Conservation (phyloP, 768 basidiomycete species). For the Candolleomyces eurysporus region DNA sequence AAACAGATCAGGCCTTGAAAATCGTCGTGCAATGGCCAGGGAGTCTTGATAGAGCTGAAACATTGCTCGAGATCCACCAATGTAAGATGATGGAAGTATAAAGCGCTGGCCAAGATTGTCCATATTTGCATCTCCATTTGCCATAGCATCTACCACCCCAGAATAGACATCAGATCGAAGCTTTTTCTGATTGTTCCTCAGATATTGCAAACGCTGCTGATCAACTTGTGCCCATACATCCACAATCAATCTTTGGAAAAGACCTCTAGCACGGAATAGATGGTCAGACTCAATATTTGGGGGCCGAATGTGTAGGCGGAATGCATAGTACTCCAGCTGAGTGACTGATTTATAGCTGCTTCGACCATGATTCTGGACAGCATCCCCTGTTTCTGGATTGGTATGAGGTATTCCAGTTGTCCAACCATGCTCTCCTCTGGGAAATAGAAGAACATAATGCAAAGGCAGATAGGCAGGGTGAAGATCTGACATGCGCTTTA, state of each 20-base stretch:
- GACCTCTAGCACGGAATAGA: conserved; percentile 32
- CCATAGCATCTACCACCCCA: not conserved
- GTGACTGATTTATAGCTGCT: not conserved
- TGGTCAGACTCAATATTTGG: not conserved
- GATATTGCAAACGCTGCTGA: conserved; percentile 33
- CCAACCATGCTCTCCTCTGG: conserved; percentile 38
- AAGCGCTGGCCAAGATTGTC: conserved; percentile 24
- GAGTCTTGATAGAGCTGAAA: conserved; percentile 39
- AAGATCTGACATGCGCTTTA: conserved; percentile 29
- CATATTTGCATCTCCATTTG: conserved; percentile 22
- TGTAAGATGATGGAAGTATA: conserved; percentile 31
- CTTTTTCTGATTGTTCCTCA: conserved; percentile 30
- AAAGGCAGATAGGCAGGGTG: conserved; percentile 35
- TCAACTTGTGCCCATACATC: conserved; percentile 48
- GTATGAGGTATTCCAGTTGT: conserved; percentile 40
- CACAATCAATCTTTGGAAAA: conserved; percentile 45
- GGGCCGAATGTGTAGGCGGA: not conserved
- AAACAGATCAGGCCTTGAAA: conserved; percentile 39
- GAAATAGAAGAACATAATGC: conserved; percentile 45
- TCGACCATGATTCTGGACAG: not conserved
- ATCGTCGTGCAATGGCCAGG: conserved; percentile 38
- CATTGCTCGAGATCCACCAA: conserved; percentile 36
- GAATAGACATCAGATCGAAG: conserved; percentile 34
- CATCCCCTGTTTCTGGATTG: not conserved
- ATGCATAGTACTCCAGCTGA: not conserved